Evolutionary conservation across 768 basidiomycete species (phyloP), one percentile per base, ranked within the genome.

Genomic region (Ramaria rubella): DNA sequence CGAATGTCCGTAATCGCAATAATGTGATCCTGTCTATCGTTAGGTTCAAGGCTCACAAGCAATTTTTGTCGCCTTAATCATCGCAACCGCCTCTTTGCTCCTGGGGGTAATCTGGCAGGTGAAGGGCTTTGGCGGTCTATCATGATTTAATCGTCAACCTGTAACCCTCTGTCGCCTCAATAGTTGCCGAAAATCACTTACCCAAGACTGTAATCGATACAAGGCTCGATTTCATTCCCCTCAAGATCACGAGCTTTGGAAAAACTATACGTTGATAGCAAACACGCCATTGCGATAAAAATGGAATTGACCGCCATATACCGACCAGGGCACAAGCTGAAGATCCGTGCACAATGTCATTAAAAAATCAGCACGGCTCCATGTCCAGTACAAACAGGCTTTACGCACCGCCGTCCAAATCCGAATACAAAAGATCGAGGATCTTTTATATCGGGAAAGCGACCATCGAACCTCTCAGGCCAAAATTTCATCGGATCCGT

Each of bases 261-360:
- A 21, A 54, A 40, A 24, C 42, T 43, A 12, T 7, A 51, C 12
- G 23, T 26, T 23, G 29, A 66, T 36, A 74, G 61, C 5, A 68
- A 52, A 30, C 60, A 56, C 17, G 72, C 72, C 24, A 70, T 65
- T 29, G 63, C 60, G 31, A 73, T 70, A 55, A 72, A 73, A 30
- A 73, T 43, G 15, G 67, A 64, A 14, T 68, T 59, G 50, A 70
- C 69, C 1, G 72, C 72, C 19, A 73, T 58, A 52, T 70, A 63
- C 23, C 63, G 59, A 15, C 73, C 73, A 17, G 66, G 62, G 52
- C 73, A 74, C 15, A 70, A 68, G 44, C 68, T 60, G 34, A 24
- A 43, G 5, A 3, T 14, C 3, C 26, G 31, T 27, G 21, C 34
- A 27, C 12, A 33, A 17, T 21, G 19, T 12, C 36, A 40, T 4